Conservation (phyloP, 352 stramenopile species). For the Globisporangium middletonii region DNA sequence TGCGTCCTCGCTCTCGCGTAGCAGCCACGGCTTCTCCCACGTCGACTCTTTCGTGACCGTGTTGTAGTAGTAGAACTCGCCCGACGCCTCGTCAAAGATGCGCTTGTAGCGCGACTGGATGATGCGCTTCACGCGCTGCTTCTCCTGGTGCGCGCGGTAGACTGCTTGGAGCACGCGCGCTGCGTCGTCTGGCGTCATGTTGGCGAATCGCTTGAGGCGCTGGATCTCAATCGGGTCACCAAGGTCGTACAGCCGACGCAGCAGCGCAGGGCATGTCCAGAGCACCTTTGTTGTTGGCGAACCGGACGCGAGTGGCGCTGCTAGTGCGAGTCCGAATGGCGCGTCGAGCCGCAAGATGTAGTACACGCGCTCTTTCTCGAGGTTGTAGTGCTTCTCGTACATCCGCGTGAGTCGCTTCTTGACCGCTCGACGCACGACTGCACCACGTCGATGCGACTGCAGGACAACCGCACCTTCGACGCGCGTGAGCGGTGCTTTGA, state of each 20-base stretch:
- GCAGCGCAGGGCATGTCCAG: slow-evolving; percentile 24
- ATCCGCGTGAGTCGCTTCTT: slow-evolving; percentile 20
- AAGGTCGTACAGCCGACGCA: slow-evolving; percentile 51
- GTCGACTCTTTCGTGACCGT: slow-evolving; percentile 57
- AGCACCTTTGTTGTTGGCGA: slow-evolving; percentile 18
- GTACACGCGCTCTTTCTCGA: slow-evolving; percentile 48
- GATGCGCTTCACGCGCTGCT: slow-evolving; percentile 30
- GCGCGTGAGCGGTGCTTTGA: slow-evolving; percentile 43
- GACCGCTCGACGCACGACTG: slow-evolving; percentile 22
- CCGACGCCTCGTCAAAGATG: slow-evolving; percentile 44
- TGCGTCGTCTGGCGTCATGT: slow-evolving; percentile 44
- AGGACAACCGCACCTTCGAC: slow-evolving; percentile 44
- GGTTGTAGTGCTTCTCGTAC: slow-evolving; percentile 72
- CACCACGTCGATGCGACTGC: slow-evolving; percentile 32
- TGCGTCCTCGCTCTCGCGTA: slow-evolving; percentile 12
- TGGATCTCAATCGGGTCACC: slow-evolving; percentile 63
- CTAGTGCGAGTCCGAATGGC: slow-evolving; percentile 6
- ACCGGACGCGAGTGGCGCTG: neutral
- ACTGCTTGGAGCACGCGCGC: slow-evolving; percentile 47
- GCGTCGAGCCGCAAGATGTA: slow-evolving; percentile 26
- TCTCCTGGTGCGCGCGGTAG: slow-evolving; percentile 34
- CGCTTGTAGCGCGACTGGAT: slow-evolving; percentile 50
- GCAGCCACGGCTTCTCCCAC: slow-evolving; percentile 54
- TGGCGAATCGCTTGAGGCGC: slow-evolving; percentile 34
- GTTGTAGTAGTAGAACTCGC: slow-evolving; percentile 71